Base-by-base conservation (phyloP, 208 protist genomes). In the Acanthamoeba sp. region DNA sequence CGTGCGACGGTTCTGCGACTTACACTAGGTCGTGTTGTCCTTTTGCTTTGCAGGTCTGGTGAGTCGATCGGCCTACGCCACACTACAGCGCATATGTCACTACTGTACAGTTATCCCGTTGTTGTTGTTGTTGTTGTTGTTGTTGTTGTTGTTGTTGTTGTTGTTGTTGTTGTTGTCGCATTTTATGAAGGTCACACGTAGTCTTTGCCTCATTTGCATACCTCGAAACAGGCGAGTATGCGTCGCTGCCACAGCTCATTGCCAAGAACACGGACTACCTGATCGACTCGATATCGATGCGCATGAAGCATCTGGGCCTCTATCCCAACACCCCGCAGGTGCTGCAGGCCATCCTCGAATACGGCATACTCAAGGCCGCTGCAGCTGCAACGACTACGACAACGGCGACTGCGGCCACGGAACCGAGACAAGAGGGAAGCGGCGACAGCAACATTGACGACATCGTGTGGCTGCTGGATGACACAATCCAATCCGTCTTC, bases 251-350 rank as follows among this genome's bases (percentile, higher is more conserved):
- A 1, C 55, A 62, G 36, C 42, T 91, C 55, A 91, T 91, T 20
- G 84, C 84, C n/a, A 59, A 48, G 84, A 91, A 91, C 84, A 91
- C 84, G 32, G 84, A 91, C 84, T 91, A 91, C 36, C 59, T 91
- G 84, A 91, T 91, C 59, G 84, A 91, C 59, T 91, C 84, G 18
- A 91, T 91, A 69, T 91, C 84, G 18, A 59, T 91, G 84, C 50
- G 59, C 52, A 91, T 91, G 84, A 24, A 38, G 20, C 59, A 73
- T 36, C 52, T 91, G 42, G 50, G 36, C 40, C 52, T 91, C 18
- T 91, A 91, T 69, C 84, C 84, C 84, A 91, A 91, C 32, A 71
- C 84, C 20, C 84, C 84, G 76, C 84, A 91, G 59, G 84, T 91
- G 29, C 84, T 91, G 20, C 84, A 71, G 1, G 84, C 84, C 55